Percentiles rank a stretch among this genome's conserved stretches.
Evolutionary conservation across 306 rosid species (phyloP).

Genomic region (Senna tora): DNA sequence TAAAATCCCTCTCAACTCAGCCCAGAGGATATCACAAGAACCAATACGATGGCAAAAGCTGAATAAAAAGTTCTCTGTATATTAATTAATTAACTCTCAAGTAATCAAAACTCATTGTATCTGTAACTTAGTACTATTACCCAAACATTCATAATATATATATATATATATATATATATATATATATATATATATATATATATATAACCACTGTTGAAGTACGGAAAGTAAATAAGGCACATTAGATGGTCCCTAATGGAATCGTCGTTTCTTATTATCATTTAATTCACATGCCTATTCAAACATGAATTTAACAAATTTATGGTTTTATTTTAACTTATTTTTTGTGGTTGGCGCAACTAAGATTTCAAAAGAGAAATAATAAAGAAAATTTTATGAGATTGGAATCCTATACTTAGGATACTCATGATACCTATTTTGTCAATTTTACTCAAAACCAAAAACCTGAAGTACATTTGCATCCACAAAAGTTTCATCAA

Average conservation of each 20-base stretch:
- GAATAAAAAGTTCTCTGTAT: too few relatives aligned
- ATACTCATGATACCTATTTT: neutral
- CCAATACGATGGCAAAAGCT: too few relatives aligned
- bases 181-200: too few relatives aligned
- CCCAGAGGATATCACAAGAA: too few relatives aligned
- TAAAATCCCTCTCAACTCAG: too few relatives aligned
- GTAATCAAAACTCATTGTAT: neutral
- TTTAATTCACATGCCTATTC: constrained; percentile 4
- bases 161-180: too few relatives aligned
- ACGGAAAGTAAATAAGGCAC: neutral
- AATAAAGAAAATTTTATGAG: neutral
- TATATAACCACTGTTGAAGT: too few relatives aligned
- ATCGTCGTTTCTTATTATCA: constrained; percentile 23
- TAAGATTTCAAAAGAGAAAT: neutral
- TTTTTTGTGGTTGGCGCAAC: too few relatives aligned
- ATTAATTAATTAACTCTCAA: neutral
- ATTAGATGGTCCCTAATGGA: constrained; percentile 10
- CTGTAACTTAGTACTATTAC: too few relatives aligned
- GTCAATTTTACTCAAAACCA: neutral
- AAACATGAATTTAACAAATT: neutral
- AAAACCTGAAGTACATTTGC: neutral
- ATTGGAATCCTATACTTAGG: neutral
- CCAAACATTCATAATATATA: too few relatives aligned
- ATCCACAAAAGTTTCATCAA: neutral
- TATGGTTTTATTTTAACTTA: neutral